Conservation (phyloP, 805 yeast species). For the Lachancea thermotolerans region DNA sequence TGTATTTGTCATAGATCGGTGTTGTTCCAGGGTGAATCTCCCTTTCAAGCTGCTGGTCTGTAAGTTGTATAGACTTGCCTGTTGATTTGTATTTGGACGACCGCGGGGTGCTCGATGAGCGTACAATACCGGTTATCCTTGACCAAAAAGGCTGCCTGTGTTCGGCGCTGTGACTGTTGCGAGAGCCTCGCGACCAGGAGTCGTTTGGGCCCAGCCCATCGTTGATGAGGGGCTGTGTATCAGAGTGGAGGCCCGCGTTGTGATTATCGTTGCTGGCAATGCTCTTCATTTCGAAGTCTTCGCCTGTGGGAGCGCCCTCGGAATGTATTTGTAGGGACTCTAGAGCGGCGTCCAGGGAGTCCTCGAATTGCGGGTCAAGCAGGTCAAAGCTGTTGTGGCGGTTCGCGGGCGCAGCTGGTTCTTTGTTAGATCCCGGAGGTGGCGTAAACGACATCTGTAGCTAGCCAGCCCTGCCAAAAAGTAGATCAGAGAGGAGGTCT, state of each 20-base stretch:
- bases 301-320: constrained; percentile 13
- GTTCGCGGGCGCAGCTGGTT: constrained; percentile 1
- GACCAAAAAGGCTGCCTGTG: constrained; percentile 10
- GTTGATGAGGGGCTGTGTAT: constrained; percentile 13
- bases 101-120: constrained; percentile 9
- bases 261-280: constrained; percentile 11
- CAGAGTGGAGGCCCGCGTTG: constrained; percentile 7
- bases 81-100: constrained; percentile 2
- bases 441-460: constrained; percentile 21
- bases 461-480: too few species aligned
- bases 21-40: constrained; percentile 40
- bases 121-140: constrained; percentile 6
- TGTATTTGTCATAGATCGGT: constrained; percentile 29
- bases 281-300: constrained; percentile 27
- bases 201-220: background rate
- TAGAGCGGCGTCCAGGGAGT: constrained; percentile 59
- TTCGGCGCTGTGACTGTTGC: background rate
- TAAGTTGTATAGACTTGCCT: constrained; percentile 16
- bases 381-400: constrained; percentile 34
- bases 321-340: constrained; percentile 39
- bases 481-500: too few species aligned
- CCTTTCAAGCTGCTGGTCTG: constrained; percentile 33
- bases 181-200: constrained; percentile 1
- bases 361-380: constrained; percentile 57
- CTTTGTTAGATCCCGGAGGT: constrained; percentile 14